phyloP scores from a whole-genome alignment of 140 eudicot species.

The Stevia rebaudiana region DNA sequence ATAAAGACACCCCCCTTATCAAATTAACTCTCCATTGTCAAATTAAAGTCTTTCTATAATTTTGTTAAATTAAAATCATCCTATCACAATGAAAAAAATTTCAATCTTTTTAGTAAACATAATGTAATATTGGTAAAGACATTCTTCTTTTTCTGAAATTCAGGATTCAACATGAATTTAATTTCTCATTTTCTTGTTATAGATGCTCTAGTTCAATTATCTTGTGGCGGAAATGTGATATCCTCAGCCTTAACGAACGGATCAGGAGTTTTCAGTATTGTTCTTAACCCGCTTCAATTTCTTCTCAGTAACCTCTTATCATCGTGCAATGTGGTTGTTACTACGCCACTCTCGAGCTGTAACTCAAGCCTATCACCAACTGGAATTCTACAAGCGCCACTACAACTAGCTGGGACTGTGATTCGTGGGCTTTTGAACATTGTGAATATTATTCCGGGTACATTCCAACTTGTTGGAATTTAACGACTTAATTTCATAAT shows the following conservation, averaged over 20 bases:
- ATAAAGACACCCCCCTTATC: too few relatives aligned
- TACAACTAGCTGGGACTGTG: constrained; percentile 28
- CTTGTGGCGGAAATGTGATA: constrained; percentile 43
- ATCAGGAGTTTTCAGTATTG: constrained; percentile 31
- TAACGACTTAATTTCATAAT: constrained; percentile 1
- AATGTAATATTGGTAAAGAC: too few relatives aligned
- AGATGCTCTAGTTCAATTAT: constrained; percentile 60
- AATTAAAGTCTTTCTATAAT: too few relatives aligned
- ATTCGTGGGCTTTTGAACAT: constrained; percentile 28
- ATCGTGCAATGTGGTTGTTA: constrained; percentile 40
- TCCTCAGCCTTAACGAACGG: constrained; percentile 40
- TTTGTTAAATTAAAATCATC: too few relatives aligned
- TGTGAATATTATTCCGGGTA: constrained; percentile 21
- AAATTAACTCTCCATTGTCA: too few relatives aligned
- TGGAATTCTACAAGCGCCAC: constrained; percentile 36
- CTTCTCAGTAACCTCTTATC: constrained; percentile 25
- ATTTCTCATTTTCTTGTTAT: not conserved
- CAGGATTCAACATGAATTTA: too few relatives aligned
- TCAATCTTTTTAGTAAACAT: not conserved
- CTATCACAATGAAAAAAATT: not conserved
- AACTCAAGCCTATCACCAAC: constrained; percentile 38
- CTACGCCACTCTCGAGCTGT: constrained; percentile 53
- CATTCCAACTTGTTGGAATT: constrained; percentile 17
- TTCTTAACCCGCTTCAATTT: constrained; percentile 27
- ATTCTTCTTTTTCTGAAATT: too few relatives aligned